Evolutionary conservation across 805 yeast species (phyloP), one percentile per base, ranked within the genome.

Genomic region (Cyberlindnera euphorbiae): DNA sequence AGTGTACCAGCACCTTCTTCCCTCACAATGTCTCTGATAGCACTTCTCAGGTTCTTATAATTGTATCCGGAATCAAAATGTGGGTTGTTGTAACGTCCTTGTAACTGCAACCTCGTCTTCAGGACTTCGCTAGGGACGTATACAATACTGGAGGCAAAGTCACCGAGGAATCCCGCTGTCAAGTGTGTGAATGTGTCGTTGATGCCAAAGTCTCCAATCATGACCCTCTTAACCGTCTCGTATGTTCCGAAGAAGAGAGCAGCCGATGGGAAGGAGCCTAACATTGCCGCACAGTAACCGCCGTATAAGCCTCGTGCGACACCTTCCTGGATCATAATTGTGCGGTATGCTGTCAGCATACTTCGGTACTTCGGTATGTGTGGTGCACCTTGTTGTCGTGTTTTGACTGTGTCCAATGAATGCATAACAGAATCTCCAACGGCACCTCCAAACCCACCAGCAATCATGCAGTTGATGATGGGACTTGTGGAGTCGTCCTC

Each of bases 91-190:
- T 75, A 72, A 23, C 80, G 71, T 1, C 97, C 97, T 62, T 93
- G 98, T 33, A 93, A 67, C 63, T 93, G 99, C 29, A 93, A 61
- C 50, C 99, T 70, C 7, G 98, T 88, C 58, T 93, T 93, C 36
- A 93, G 62, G 7, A 93, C 97, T 56, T 93, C 99, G 19, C 89
- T 78, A 6, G 99, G 99, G 8, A 93, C 99, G 51, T 90, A 93
- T 24, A 86, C 79, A 6, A 93, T 59, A 49, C 94, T 82, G 16
- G 93, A 82, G 4, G 86, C 89, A 40, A 93, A 71, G 59, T 93
- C 99, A 18, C 97, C 99, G n/a, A 89, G 50, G 36, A 93, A 78
- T 0, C 98, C 98, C 2, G 96, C 89, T 1, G 77, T 64, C 34
- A 93, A 68, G 56, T 86, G 90, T 8, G 95, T 66, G 9, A 82